phyloP scores from a whole-genome alignment of 164 flowering plant genomes.

The Echeveria elegans region DNA sequence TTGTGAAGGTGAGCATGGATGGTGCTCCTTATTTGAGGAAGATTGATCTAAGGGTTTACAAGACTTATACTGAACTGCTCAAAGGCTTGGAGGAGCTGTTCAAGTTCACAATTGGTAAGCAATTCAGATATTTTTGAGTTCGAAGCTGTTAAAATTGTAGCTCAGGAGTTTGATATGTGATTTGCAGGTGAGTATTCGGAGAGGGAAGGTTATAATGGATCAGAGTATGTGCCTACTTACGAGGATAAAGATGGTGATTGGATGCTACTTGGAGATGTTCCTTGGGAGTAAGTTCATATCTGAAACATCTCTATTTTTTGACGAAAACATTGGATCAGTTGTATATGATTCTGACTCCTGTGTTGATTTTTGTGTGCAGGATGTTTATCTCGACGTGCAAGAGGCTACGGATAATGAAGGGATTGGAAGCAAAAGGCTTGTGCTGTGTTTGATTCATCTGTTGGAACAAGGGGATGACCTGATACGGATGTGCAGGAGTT shows the following conservation, averaged over 20 bases:
- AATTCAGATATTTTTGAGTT: not conserved
- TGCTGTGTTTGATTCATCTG: constrained; percentile 14
- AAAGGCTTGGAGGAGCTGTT: constrained; percentile 62
- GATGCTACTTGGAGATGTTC: constrained; percentile 92
- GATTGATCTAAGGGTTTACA: constrained; percentile 53
- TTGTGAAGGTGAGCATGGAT: constrained; percentile 7
- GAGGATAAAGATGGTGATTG: constrained; percentile 94
- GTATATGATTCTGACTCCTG: not conserved
- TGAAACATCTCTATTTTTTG: not conserved
- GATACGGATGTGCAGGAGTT: not conserved
- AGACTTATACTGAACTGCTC: constrained; percentile 47
- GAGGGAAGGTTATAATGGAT: constrained; percentile 61
- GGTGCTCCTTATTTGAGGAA: constrained; percentile 47
- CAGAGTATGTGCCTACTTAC: constrained; percentile 62
- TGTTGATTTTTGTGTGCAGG: not conserved
- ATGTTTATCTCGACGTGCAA: constrained; percentile 11
- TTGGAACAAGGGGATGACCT: not conserved
- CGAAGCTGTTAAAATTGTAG: not conserved
- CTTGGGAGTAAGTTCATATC: constrained; percentile 50
- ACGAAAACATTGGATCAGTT: not conserved
- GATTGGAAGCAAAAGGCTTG: constrained; percentile 17
- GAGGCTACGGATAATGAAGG: constrained; percentile 12
- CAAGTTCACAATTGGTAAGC: constrained; percentile 48
- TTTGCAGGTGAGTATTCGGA: constrained; percentile 46
- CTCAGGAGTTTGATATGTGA: not conserved